Evolutionary conservation across 495 filamentous ascomycete genomes (phyloP).

Genomic region (Lindgomyces ingoldianus): DNA sequence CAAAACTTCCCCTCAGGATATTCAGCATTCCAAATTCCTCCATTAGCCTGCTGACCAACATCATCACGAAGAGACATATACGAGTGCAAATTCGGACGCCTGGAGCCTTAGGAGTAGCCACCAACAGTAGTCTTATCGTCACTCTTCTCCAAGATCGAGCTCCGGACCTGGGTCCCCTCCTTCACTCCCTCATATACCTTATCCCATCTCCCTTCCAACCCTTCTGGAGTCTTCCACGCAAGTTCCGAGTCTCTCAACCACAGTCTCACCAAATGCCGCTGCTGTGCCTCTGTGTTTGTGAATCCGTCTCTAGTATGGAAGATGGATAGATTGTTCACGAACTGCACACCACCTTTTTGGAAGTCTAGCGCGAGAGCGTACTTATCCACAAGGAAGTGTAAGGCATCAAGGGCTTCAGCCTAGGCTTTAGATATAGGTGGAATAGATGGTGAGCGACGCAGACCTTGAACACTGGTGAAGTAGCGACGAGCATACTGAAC

Average conservation of each 20-base stretch:
- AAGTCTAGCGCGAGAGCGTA: conserved; percentile 56
- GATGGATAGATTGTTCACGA: conserved; percentile 55
- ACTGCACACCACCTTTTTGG: conserved; percentile 58
- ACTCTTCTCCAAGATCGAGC: background rate
- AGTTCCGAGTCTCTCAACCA: conserved; percentile 61
- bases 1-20: background rate
- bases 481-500: conserved; percentile 59
- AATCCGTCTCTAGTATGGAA: conserved; percentile 53
- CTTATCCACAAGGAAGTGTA: conserved; percentile 63
- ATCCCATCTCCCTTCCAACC: conserved; percentile 53
- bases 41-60: background rate
- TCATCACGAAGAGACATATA: background rate
- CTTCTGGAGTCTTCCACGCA: conserved; percentile 56
- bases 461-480: conserved; percentile 58
- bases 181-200: conserved; percentile 56
- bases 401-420: conserved; percentile 64
- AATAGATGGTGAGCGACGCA: conserved; percentile 54
- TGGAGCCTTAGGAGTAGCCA: background rate
- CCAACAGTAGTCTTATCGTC: too few species aligned
- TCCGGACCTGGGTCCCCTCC: conserved; percentile 51
- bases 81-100: background rate
- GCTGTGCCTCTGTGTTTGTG: background rate
- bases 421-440: conserved; percentile 66
- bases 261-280: conserved; percentile 57
- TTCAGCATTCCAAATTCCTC: background rate